These are phyloP conservation scores for Teratosphaeria epicoccoides DNA, from an alignment of 2,329 filamentous ascomycete species.

Conservation along the genomic window DNA sequence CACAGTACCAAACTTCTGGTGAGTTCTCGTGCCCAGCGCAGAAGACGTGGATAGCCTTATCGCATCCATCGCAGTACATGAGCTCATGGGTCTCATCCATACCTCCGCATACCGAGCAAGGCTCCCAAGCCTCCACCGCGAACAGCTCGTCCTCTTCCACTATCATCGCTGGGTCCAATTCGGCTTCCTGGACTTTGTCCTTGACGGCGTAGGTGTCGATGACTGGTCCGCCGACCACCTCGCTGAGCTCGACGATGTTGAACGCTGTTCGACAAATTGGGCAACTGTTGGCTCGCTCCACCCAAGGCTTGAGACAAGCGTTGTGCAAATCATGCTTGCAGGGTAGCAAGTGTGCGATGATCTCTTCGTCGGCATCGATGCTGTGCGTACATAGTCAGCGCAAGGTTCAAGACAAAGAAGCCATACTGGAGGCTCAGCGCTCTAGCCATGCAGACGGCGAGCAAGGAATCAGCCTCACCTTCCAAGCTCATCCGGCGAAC, in stretches of 20 bases:
- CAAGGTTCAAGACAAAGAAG: neutral
- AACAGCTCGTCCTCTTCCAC: slow-evolving; percentile 49
- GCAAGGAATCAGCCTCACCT: slow-evolving; percentile 27
- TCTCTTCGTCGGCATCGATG: slow-evolving; percentile 35
- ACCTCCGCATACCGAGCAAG: slow-evolving; percentile 75
- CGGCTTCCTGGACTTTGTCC: slow-evolving; percentile 80
- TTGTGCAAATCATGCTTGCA: slow-evolving; percentile 92
- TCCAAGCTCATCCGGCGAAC: slow-evolving; percentile 31
- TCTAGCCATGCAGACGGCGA: slow-evolving; percentile 13
- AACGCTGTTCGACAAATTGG: slow-evolving; percentile 91
- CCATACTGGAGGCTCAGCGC: slow-evolving; percentile 24
- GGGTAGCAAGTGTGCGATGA: slow-evolving; percentile 54
- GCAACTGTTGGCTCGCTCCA: slow-evolving; percentile 92
- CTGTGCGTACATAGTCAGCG: slow-evolving; percentile 20
- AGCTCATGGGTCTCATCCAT: slow-evolving; percentile 74
- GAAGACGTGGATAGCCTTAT: slow-evolving; percentile 81
- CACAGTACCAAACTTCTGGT: slow-evolving; percentile 68
- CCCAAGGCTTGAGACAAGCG: slow-evolving; percentile 86
- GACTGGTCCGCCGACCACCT: slow-evolving; percentile 56
- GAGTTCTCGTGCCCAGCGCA: slow-evolving; percentile 67
- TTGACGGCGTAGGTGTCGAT: slow-evolving; percentile 55
- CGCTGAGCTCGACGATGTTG: slow-evolving; percentile 77
- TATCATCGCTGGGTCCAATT: slow-evolving; percentile 74
- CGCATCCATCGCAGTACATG: slow-evolving; percentile 83
- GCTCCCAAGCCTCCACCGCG: slow-evolving; percentile 51